Base-by-base conservation (phyloP, 2,329 filamentous ascomycete species). In the Fusarium torreyae region DNA sequence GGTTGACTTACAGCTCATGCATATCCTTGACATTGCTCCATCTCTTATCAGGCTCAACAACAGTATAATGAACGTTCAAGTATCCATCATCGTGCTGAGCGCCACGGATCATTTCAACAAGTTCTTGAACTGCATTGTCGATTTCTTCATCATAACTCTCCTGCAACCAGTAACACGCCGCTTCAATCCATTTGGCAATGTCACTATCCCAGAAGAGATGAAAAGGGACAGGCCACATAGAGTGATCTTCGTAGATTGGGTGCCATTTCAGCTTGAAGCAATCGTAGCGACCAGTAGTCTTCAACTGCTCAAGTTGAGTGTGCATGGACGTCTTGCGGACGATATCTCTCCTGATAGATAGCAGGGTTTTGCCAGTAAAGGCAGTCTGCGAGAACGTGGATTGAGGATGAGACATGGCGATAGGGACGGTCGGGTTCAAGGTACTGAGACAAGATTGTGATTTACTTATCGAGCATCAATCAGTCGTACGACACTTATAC, bases 1-100 rank as follows among this genome's bases (percentile, higher is more conserved):
- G 18, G 18, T 5, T 2, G 0, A 76, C 81, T 77, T 77, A 88
- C 82, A 90, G 74, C 75, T 91, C 88, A 77, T 90, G 88, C 78
- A 89, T 83, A 74, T 91, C 88, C 48, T 78, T 87, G 9, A 91
- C 66, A 68, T 90, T 90, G 0, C 85, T 83, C 79, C 87, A 90
- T 10, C 87, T 75, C 52, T 85, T 84, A 0, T 78, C 81, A 0
- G 86, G 86, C 43, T 87, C 86, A 2, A 89, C 85, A 0, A 90
- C 85, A 0, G 86, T 88, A 65, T 86, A 90, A 71, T 90, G 87
- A 8, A 89, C 84, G 70, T 90, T 90, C 22, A 91, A 73, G 71
- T 91, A 91, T 1, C 88, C 88, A 71, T 91, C 88, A 2, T 79
- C 75, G 54, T 87, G 83, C 76, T 90, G 88, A 1, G 88, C 88